phyloP scores from a whole-genome alignment of 106 monocot species.

The Acanthochlamys bracteata region DNA sequence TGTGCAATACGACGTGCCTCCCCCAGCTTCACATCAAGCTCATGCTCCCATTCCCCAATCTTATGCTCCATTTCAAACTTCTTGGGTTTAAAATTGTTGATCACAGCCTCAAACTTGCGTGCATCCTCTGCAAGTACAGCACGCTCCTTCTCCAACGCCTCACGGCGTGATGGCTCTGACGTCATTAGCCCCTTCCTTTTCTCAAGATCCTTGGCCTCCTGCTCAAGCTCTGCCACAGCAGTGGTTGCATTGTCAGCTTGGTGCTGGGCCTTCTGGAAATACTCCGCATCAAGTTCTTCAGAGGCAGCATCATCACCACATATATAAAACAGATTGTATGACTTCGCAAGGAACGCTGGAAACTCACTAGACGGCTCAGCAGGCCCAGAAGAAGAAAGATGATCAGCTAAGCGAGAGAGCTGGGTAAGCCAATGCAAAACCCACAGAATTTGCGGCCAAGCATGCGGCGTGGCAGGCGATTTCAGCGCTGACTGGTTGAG shows the following conservation, averaged over 20 bases:
- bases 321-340: slow-evolving; percentile 62
- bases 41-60: slow-evolving; percentile 25
- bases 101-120: slow-evolving; percentile 52
- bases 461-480: slow-evolving; percentile 76
- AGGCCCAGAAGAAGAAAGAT: slow-evolving; percentile 5
- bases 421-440: slow-evolving; percentile 72
- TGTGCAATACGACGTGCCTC: slow-evolving; percentile 30
- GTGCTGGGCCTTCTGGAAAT: slow-evolving; percentile 12
- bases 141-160: slow-evolving; percentile 40
- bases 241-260: slow-evolving; percentile 12
- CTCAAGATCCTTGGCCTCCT: slow-evolving; percentile 41
- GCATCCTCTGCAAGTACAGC: slow-evolving; percentile 33
- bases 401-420: slow-evolving; percentile 33
- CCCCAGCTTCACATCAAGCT: slow-evolving; percentile 53
- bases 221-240: slow-evolving; percentile 18
- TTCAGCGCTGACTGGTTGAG: slow-evolving; percentile 62
- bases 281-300: slow-evolving; percentile 45
- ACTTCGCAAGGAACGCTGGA: slow-evolving; percentile 22
- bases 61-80: slow-evolving; percentile 29
- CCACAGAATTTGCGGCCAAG: slow-evolving; percentile 64
- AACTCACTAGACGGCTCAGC: slow-evolving; percentile 18
- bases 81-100: slow-evolving; percentile 31
- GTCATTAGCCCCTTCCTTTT: slow-evolving; percentile 14
- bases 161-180: slow-evolving; percentile 24
- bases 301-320: slow-evolving; percentile 57